Conservation (phyloP, 768 basidiomycete genomes). For the Tephrocybe sp. region DNA sequence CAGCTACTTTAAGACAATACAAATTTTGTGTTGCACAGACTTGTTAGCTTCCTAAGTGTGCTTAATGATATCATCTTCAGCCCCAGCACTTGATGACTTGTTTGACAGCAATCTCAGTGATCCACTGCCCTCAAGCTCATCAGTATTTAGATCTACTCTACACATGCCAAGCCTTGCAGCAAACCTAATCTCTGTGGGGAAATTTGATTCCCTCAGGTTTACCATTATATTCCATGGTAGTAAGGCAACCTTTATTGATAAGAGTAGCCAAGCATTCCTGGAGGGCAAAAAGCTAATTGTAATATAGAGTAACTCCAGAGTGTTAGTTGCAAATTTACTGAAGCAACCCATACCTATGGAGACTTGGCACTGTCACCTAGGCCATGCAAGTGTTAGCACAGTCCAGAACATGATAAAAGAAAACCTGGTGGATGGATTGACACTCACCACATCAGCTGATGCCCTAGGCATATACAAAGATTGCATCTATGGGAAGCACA, state of each 20-base stretch:
- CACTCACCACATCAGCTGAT: background rate
- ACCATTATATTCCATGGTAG: background rate
- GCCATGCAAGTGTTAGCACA: background rate
- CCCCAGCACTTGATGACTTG: too few species aligned
- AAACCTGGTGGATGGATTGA: slow-evolving; percentile 18
- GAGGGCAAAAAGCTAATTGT: too few species aligned
- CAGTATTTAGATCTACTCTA: background rate
- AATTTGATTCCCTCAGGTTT: background rate
- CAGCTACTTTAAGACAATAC: too few species aligned
- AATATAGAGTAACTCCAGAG: too few species aligned
- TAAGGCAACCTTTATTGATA: background rate
- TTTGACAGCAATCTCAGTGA: too few species aligned
- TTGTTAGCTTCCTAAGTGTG: too few species aligned
- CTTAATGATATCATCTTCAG: too few species aligned
- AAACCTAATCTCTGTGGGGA: slow-evolving; percentile 2
- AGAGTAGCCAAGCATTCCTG: background rate
- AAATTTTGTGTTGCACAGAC: too few species aligned
- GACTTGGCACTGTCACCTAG: too few species aligned
- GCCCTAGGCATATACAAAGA: slow-evolving; percentile 19
- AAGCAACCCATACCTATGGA: too few species aligned
- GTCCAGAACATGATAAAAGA: slow-evolving; percentile 10
- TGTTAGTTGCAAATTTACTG: too few species aligned
- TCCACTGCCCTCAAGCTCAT: too few species aligned
- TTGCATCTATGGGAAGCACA: slow-evolving; percentile 27
- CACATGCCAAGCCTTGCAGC: slow-evolving; percentile 1